phyloP scores from a whole-genome alignment of 352 stramenopile species.

The Globisporangium solare region DNA sequence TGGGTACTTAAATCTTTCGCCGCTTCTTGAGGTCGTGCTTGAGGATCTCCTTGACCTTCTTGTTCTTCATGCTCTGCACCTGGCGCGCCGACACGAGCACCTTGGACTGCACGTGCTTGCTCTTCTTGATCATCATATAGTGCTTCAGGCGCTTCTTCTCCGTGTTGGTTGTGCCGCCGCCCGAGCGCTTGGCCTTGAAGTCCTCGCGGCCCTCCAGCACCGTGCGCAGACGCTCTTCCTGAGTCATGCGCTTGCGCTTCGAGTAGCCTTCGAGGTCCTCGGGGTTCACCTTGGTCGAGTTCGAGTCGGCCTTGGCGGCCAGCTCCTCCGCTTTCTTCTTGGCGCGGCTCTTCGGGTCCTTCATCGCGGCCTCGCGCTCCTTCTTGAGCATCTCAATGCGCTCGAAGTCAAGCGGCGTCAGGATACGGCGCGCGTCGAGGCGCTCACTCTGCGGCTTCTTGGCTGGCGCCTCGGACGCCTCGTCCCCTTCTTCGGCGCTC shows the following conservation, averaged over 20 bases:
- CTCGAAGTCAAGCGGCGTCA: constrained; percentile 88
- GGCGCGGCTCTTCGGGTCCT: constrained; percentile 76
- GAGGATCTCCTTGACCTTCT: constrained; percentile 80
- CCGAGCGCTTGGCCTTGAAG: constrained; percentile 89
- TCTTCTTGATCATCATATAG: constrained; percentile 98
- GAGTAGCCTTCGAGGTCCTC: constrained; percentile 81
- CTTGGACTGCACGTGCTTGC: constrained; percentile 86
- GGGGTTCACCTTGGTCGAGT: constrained; percentile 72
- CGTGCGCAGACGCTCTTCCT: constrained; percentile 74
- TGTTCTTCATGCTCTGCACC: constrained; percentile 75
- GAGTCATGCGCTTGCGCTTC: constrained; percentile 87
- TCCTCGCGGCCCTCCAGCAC: constrained; percentile 90
- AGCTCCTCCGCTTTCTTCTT: constrained; percentile 79
- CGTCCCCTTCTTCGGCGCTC: constrained; percentile 42
- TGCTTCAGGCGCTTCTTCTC: constrained; percentile 98
- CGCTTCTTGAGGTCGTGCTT: constrained; percentile 86
- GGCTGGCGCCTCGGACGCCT: constrained; percentile 23
- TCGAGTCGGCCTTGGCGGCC: constrained; percentile 36
- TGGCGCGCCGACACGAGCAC: constrained; percentile 81
- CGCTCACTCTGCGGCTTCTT: constrained; percentile 64
- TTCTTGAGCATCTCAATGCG: constrained; percentile 90
- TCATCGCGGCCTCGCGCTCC: constrained; percentile 72
- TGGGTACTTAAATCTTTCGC: constrained; percentile 47
- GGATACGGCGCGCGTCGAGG: constrained; percentile 80
- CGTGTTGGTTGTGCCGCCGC: constrained; percentile 96